phyloP scores from a whole-genome alignment of 805 yeast species.

The Blastobotrys americana region DNA sequence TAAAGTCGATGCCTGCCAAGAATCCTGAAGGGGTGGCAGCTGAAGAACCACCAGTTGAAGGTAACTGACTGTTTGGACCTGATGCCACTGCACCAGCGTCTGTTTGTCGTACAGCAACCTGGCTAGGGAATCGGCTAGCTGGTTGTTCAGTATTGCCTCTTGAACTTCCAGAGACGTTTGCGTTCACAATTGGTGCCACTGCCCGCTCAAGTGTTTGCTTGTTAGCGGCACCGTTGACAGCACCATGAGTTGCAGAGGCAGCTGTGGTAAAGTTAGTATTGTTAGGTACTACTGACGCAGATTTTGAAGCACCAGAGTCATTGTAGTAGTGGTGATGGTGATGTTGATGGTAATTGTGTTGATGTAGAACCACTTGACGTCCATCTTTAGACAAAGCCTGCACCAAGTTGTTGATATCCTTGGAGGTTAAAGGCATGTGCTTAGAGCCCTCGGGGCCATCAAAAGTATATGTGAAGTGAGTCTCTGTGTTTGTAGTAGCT shows the following conservation, averaged over 20 bases:
- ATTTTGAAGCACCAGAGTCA: not conserved
- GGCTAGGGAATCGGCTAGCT: slow-evolving; percentile 2
- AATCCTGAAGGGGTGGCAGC: slow-evolving; percentile 14
- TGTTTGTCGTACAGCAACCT: slow-evolving; percentile 4
- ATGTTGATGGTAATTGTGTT: slow-evolving; percentile 69
- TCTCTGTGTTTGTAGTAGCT: slow-evolving; percentile 1
- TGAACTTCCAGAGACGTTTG: not conserved
- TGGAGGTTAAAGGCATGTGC: slow-evolving; percentile 16
- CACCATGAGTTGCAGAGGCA: not conserved
- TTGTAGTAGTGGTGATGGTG: slow-evolving; percentile 21
- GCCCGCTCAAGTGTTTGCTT: not conserved
- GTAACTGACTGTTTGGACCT: not conserved
- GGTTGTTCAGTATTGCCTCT: not conserved
- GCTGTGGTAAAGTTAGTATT: not conserved
- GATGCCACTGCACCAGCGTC: not conserved
- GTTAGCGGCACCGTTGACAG: not conserved
- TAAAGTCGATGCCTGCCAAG: slow-evolving; percentile 18
- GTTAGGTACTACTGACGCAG: not conserved
- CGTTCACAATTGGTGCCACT: too few species aligned
- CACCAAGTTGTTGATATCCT: slow-evolving; percentile 24
- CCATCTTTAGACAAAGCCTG: slow-evolving; percentile 20
- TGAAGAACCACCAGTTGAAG: too few species aligned
- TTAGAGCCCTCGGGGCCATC: slow-evolving; percentile 2
- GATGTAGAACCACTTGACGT: slow-evolving; percentile 58
- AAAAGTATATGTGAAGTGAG: slow-evolving; percentile 3